These are phyloP conservation scores for Achlya hypogyna DNA, from an alignment of 352 stramenopile genomes.

Conservation along the genomic window DNA sequence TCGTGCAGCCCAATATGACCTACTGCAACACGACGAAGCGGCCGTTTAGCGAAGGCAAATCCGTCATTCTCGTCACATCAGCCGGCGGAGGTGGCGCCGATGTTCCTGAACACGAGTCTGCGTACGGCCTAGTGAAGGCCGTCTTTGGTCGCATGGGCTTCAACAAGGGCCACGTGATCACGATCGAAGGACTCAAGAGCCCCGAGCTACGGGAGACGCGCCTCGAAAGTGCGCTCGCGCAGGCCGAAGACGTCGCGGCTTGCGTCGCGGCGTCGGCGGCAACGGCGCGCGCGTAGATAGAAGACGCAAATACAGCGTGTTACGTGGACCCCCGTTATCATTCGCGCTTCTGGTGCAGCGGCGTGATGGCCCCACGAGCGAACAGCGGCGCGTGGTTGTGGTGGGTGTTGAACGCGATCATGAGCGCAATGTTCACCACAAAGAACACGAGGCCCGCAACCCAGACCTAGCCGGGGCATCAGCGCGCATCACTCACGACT, in stretches of 20 bases:
- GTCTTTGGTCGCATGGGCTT: conserved; percentile 5
- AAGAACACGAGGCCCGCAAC: conserved; percentile 84
- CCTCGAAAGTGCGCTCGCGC: background rate
- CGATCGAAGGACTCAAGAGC: conserved; percentile 1
- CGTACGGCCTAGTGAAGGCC: background rate
- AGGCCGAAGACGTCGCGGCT: conserved; percentile 1
- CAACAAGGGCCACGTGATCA: background rate
- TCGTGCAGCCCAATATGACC: conserved; percentile 57
- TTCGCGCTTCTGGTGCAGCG: background rate
- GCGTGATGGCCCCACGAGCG: background rate
- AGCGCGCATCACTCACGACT: background rate
- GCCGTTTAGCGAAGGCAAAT: conserved; percentile 47
- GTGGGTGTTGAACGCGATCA: conserved; percentile 60
- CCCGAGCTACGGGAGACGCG: background rate
- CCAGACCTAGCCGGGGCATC: conserved; percentile 47
- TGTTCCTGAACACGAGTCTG: conserved; percentile 43
- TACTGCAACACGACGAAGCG: conserved; percentile 55
- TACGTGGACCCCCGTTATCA: no score
- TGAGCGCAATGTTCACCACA: conserved; percentile 68
- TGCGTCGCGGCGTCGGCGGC: no score
- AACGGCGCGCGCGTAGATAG: no score
- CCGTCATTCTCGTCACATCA: conserved; percentile 67
- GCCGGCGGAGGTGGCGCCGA: conserved; percentile 50
- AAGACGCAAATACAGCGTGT: background rate
- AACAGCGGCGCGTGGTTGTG: conserved; percentile 62